A percentile compares a stretch with the other conserved stretches of the same genome.
Conservation (phyloP, 2,329 filamentous ascomycete species). For the Aspergillus melleus region DNA sequence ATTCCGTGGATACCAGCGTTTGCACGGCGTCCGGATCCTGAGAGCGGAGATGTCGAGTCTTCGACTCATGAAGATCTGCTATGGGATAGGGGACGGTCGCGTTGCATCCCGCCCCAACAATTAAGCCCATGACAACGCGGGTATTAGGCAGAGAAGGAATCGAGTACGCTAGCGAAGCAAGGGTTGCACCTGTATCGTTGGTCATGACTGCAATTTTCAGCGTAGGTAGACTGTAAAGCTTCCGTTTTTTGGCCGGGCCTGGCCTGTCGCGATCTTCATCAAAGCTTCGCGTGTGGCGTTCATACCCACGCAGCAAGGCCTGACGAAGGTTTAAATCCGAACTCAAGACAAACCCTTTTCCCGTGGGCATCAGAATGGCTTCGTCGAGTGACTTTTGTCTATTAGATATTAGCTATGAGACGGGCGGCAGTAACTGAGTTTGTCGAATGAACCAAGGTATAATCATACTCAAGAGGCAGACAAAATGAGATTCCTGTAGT, state of each 20-base stretch:
- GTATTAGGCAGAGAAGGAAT: slow-evolving; percentile 58
- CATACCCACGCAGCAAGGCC: slow-evolving; percentile 36
- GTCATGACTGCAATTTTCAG: slow-evolving; percentile 71
- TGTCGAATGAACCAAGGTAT: not conserved
- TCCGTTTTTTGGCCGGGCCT: slow-evolving; percentile 28
- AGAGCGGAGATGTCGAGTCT: slow-evolving; percentile 52
- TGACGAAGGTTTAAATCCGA: slow-evolving; percentile 36
- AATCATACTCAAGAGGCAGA: slow-evolving; percentile 42
- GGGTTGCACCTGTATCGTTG: slow-evolving; percentile 75
- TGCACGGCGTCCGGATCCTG: slow-evolving; percentile 52
- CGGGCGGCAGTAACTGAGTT: no score
- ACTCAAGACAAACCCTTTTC: slow-evolving; percentile 50
- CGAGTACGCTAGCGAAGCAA: slow-evolving; percentile 73
- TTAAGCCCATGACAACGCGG: slow-evolving; percentile 71
- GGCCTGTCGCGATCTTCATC: slow-evolving; percentile 22
- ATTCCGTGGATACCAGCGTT: slow-evolving; percentile 75
- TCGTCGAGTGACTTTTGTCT: slow-evolving; percentile 51
- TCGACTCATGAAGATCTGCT: slow-evolving; percentile 60
- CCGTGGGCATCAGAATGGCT: slow-evolving; percentile 53
- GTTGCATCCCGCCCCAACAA: slow-evolving; percentile 76
- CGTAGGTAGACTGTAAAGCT: slow-evolving; percentile 52
- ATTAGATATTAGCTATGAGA: slow-evolving; percentile 4
- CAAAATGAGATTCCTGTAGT: slow-evolving; percentile 45
- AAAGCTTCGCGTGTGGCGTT: slow-evolving; percentile 42
- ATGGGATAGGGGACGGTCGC: slow-evolving; percentile 70